Percentiles rank a stretch among this genome's conserved stretches.
Evolutionary conservation across 108 stramenopile species (phyloP).

Genomic region (Pseudonitzschia delicatissima): DNA sequence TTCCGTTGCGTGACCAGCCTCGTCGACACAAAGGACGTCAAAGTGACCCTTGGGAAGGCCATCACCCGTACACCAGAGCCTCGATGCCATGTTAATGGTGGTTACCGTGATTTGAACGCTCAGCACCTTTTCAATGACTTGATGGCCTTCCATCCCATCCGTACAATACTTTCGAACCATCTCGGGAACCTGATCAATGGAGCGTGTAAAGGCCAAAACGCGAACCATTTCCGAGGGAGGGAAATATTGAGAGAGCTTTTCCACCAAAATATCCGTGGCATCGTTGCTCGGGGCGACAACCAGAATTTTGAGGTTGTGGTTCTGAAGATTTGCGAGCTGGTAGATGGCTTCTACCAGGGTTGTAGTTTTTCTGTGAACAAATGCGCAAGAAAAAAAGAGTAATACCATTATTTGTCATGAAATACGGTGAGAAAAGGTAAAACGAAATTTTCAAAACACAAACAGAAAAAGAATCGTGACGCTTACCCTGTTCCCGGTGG

Average conservation of each 20-base stretch:
- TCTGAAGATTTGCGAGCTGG: constrained; percentile 31
- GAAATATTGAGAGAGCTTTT: constrained; percentile 36
- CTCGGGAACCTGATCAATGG: constrained; percentile 32
- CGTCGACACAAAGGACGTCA: constrained; percentile 48
- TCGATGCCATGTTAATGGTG: constrained; percentile 45
- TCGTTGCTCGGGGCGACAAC: constrained; percentile 58
- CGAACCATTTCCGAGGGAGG: constrained; percentile 44
- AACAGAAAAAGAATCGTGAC: background rate
- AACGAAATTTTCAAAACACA: too few species aligned
- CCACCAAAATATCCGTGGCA: constrained; percentile 62
- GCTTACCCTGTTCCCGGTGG: constrained; percentile 51
- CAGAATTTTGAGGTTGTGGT: constrained; percentile 40
- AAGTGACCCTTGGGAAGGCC: constrained; percentile 41
- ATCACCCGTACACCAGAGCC: constrained; percentile 26
- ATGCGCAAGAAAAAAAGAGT: background rate
- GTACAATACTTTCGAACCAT: constrained; percentile 15
- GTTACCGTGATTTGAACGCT: constrained; percentile 34
- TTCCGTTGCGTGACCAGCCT: constrained; percentile 75
- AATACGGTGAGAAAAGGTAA: too few species aligned
- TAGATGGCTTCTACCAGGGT: constrained; percentile 59
- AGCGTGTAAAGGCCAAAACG: constrained; percentile 48
- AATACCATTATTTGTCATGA: background rate
- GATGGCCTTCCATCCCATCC: background rate
- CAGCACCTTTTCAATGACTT: background rate
- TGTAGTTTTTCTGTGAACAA: constrained; percentile 55